Evolutionary conservation across 2,329 filamentous ascomycete species (phyloP).

Genomic region (Sclerotinia spermophila): DNA sequence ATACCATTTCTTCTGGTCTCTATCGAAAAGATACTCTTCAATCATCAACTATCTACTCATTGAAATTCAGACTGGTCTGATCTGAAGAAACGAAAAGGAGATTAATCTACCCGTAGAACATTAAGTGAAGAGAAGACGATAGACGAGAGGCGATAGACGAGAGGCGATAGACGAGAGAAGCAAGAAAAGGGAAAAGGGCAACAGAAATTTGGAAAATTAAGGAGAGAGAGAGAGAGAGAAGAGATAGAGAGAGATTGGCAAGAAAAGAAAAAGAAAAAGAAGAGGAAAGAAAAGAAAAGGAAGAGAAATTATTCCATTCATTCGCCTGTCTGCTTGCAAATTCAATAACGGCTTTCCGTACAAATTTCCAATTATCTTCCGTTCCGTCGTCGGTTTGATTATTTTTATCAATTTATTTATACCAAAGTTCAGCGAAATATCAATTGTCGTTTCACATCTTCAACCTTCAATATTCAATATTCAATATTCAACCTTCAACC

Average conservation of each 20-base stretch:
- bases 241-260: too few species aligned
- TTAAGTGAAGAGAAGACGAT: slow-evolving; percentile 6
- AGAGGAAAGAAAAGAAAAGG: neutral
- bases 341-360: neutral
- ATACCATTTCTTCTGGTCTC: neutral
- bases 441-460: slow-evolving; percentile 4
- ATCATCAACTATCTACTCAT: neutral
- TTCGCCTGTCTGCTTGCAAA: slow-evolving; percentile 10
- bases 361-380: slow-evolving; percentile 7
- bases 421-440: neutral
- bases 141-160: too few species aligned
- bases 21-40: neutral
- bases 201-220: neutral
- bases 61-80: slow-evolving; percentile 5
- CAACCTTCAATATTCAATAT: neutral
- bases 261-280: neutral
- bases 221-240: neutral
- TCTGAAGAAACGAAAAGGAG: neutral
- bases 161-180: neutral
- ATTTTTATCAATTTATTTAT: neutral
- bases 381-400: slow-evolving; percentile 11
- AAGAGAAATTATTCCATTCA: neutral
- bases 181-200: neutral
- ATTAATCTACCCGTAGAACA: neutral
- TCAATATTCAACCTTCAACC: neutral